Percentiles rank a stretch among this genome's conserved stretches.
Evolutionary conservation across 495 filamentous ascomycete species (phyloP).

Genomic region (Aspergillus egyptiacus): DNA sequence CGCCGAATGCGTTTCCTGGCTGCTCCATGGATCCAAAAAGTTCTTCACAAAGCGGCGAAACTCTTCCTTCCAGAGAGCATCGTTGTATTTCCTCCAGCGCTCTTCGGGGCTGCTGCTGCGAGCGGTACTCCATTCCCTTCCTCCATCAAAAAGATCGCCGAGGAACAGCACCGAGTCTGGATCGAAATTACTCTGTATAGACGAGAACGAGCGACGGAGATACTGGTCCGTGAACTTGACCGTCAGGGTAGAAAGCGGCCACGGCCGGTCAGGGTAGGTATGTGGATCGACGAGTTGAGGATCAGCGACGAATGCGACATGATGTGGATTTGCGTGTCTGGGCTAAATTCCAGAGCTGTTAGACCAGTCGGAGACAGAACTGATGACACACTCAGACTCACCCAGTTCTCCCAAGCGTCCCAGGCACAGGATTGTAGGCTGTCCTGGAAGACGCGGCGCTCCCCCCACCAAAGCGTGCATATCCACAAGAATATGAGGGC

Average conservation of each 20-base stretch:
- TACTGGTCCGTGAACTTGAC: constrained; percentile 84
- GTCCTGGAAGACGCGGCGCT: constrained; percentile 66
- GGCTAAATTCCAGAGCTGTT: constrained; percentile 47
- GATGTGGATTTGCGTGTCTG: constrained; percentile 69
- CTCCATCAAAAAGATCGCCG: constrained; percentile 94
- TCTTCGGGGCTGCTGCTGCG: constrained; percentile 60
- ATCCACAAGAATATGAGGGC: constrained; percentile 67
- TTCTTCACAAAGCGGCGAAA: constrained; percentile 74
- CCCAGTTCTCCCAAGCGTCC: constrained; percentile 89
- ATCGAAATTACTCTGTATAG: constrained; percentile 59
- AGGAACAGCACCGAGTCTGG: constrained; percentile 86
- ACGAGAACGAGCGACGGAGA: constrained; percentile 68
- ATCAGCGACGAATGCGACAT: constrained; percentile 83
- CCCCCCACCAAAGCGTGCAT: constrained; percentile 79
- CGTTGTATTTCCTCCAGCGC: constrained; percentile 68
- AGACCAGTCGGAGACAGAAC: neutral
- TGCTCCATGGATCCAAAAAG: constrained; percentile 61
- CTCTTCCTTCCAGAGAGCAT: constrained; percentile 76
- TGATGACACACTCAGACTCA: constrained; percentile 37
- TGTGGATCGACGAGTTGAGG: constrained; percentile 98
- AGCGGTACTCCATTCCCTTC: constrained; percentile 82
- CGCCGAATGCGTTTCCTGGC: constrained; percentile 33
- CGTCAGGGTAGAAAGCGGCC: constrained; percentile 76
- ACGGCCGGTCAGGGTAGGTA: constrained; percentile 89
- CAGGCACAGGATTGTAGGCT: constrained; percentile 69